Evolutionary conservation across 202 grass and related monocot species (phyloP), one percentile per base, ranked within the genome.

Genomic region (Digitaria exilis): DNA sequence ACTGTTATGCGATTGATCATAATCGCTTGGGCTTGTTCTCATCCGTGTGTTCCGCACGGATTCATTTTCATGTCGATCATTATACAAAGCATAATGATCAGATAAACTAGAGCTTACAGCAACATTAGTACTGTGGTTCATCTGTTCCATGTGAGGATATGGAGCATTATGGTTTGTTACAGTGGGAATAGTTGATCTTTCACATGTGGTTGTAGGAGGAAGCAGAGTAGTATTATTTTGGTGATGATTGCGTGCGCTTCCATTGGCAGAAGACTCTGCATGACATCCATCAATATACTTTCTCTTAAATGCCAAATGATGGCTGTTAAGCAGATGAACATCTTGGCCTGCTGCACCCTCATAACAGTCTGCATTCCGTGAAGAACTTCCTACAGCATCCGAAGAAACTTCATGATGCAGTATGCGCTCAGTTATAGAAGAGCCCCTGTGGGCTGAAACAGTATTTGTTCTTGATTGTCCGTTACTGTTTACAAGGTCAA

Each of bases 201-300:
- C 82, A 76, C 35, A 29, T 44, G 74, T 63, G 14, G 34, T 64
- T 21, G 24, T 61, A 46, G 30, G 51, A 88, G 79, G 46, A 58
- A 83, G 29, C 39, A 77, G 35, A 78, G 51, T 76, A 85, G 41
- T 78, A 58, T 55, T 81, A 9, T 56, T 88, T 81, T 70, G 78
- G 46, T 79, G 54, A 57, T n/a, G 60, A 84, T 79, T 76, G 15
- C 28, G 26, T 80, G 86, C 79, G 28, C 83, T 80, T 79, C 83
- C 90, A 77, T 56, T 76, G 18, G 86, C 31, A 86, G 90, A 92
- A 80, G 90, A 89, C 19, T 89, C 86, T 64, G 74, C 83, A 42
- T 71, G 18, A 71, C 75, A 76, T 70, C 86, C 83, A 59, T 86
- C 80, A 66, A 84, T 63, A 72, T 76, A 84, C 64, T 92, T 86